Percentiles rank a stretch among this genome's conserved stretches.
phyloP scores from a whole-genome alignment of 2,329 filamentous ascomycete species.

The Xylariaceae sp. region DNA sequence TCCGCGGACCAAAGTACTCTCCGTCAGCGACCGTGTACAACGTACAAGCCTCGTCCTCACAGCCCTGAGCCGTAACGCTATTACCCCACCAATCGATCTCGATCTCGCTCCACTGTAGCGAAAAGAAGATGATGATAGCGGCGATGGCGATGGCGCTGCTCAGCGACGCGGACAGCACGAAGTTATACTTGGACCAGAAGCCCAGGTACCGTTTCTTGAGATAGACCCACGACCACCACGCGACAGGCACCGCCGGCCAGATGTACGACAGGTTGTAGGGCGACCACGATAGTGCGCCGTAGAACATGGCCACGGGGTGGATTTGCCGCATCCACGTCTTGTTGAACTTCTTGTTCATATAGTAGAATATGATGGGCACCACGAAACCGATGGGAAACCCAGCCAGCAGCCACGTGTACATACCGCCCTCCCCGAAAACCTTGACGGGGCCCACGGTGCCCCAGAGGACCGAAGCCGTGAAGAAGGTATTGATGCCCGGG shows the following conservation, averaged over 20 bases:
- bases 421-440: slow-evolving; percentile 41
- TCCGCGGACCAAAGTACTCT: slow-evolving; percentile 37
- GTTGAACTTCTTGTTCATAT: slow-evolving; percentile 31
- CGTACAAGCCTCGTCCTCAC: slow-evolving; percentile 46
- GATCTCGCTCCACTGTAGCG: slow-evolving; percentile 29
- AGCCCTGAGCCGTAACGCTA: slow-evolving; percentile 43
- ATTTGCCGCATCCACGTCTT: slow-evolving; percentile 31
- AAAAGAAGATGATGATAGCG: slow-evolving; percentile 34
- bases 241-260: slow-evolving; percentile 51
- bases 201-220: slow-evolving; percentile 28
- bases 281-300: slow-evolving; percentile 27
- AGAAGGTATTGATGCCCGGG: slow-evolving; percentile 57
- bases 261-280: slow-evolving; percentile 51
- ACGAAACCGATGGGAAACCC: slow-evolving; percentile 41
- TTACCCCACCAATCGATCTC: slow-evolving; percentile 52
- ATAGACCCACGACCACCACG: slow-evolving; percentile 50
- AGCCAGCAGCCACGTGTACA: slow-evolving; percentile 39
- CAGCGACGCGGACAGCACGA: slow-evolving; percentile 32
- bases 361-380: slow-evolving; percentile 37
- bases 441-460: slow-evolving; percentile 44
- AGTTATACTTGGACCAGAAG: slow-evolving; percentile 36
- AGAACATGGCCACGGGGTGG: slow-evolving; percentile 34
- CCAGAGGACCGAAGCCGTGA: slow-evolving; percentile 52
- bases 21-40: slow-evolving; percentile 38
- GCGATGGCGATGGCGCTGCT: slow-evolving; percentile 32